Conservation (phyloP, 805 yeast genomes). For the Scheffersomyces coipomensis region DNA sequence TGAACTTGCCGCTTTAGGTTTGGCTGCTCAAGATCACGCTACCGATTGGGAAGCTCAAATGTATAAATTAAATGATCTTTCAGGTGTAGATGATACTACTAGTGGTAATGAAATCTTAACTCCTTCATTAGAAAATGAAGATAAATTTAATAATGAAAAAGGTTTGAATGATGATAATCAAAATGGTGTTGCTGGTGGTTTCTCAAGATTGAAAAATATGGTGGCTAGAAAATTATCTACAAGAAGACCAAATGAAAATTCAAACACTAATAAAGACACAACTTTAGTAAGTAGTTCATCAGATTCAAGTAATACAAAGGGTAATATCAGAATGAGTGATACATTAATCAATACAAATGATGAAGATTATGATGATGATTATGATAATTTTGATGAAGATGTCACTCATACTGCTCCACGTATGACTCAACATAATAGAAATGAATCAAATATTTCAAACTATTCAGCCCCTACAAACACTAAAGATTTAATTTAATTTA, state of each 20-base stretch:
- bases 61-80: constrained; percentile 42
- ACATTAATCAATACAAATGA: constrained; percentile 16
- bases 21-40: constrained; percentile 80
- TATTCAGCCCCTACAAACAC: constrained; percentile 24
- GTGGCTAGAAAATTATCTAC: constrained; percentile 42
- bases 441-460: constrained; percentile 20
- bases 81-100: constrained; percentile 6
- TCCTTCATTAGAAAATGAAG: constrained; percentile 31
- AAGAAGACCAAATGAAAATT: constrained; percentile 15
- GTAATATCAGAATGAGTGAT: constrained; percentile 23
- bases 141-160: constrained; percentile 11
- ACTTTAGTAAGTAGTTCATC: constrained; percentile 3
- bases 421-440: constrained; percentile 19
- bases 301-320: constrained; percentile 5
- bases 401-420: constrained; percentile 5
- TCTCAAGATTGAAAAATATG: constrained; percentile 38
- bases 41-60: constrained; percentile 71
- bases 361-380: constrained; percentile 4
- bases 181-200: background rate
- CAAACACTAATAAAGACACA: constrained; percentile 9
- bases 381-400: constrained; percentile 5
- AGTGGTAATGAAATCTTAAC: constrained; percentile 21
- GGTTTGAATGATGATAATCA: constrained; percentile 2
- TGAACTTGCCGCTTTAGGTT: constrained; percentile 72
- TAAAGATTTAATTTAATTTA: constrained; percentile 19